Conservation (phyloP, 208 protist genomes). For the Wallacemonas collosoma region DNA sequence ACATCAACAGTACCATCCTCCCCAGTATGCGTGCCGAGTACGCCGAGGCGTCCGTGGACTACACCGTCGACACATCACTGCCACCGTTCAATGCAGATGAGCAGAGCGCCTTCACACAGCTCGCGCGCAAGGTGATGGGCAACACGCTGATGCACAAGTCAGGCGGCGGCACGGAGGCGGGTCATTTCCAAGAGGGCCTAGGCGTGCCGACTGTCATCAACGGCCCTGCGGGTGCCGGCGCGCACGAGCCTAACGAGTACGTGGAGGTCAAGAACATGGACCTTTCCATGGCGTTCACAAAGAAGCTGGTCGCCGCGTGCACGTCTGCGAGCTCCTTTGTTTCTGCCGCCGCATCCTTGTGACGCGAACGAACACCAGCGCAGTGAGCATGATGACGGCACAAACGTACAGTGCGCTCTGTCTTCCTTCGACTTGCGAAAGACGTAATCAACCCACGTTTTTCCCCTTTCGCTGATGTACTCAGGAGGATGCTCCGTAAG, state of each 20-base stretch:
- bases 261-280: constrained; percentile 40
- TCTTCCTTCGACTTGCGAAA: no score
- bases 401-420: no score
- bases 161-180: constrained; percentile 48
- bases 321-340: constrained; percentile 2
- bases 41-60: constrained; percentile 29
- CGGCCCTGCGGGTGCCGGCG: constrained; percentile 50
- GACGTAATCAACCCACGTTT: no score
- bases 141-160: constrained; percentile 25
- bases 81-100: constrained; percentile 41
- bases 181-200: constrained; percentile 50
- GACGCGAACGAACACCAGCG: background rate
- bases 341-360: background rate
- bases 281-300: constrained; percentile 32
- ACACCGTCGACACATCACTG: constrained; percentile 9
- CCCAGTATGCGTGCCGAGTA: constrained; percentile 48
- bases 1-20: constrained; percentile 31
- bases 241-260: constrained; percentile 68
- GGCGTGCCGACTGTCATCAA: constrained; percentile 51
- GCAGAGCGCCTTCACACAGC: constrained; percentile 35
- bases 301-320: constrained; percentile 27
- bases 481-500: no score
- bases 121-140: constrained; percentile 25
- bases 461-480: no score
- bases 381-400: no score